phyloP scores from a whole-genome alignment of 805 yeast species.

The Spathaspora arborariae region DNA sequence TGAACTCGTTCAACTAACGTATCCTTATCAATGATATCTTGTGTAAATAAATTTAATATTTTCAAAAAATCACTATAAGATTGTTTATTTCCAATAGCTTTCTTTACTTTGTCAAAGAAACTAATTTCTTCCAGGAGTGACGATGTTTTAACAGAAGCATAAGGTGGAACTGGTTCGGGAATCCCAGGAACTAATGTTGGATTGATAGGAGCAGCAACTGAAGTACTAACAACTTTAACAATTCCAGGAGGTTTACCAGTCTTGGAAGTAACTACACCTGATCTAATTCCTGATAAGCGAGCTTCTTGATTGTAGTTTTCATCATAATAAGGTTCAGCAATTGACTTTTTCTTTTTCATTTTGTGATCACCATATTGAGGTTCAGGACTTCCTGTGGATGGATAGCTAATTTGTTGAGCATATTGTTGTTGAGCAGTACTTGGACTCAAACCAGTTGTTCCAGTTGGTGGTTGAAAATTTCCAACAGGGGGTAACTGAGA shows the following conservation, averaged over 20 bases:
- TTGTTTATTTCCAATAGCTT: constrained; percentile 82
- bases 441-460: constrained; percentile 24
- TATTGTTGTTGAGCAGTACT: constrained; percentile 15
- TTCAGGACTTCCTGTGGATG: constrained; percentile 11
- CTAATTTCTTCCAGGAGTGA: constrained; percentile 78
- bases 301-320: constrained; percentile 36
- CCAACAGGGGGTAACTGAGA: constrained; percentile 85
- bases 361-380: constrained; percentile 1
- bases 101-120: constrained; percentile 90
- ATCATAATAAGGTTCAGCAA: constrained; percentile 30
- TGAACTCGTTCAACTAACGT: constrained; percentile 82
- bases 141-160: constrained; percentile 44
- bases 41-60: constrained; percentile 80
- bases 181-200: constrained; percentile 81
- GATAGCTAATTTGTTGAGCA: constrained; percentile 8
- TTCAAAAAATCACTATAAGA: constrained; percentile 91
- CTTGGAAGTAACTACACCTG: constrained; percentile 22
- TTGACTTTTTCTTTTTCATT: constrained; percentile 18
- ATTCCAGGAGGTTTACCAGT: constrained; percentile 16
- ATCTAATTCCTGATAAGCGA: constrained; percentile 48
- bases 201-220: constrained; percentile 31
- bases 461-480: constrained; percentile 69
- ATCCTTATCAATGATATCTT: constrained; percentile 80
- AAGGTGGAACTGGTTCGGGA: constrained; percentile 72
- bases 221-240: constrained; percentile 12